phyloP scores from a whole-genome alignment of 1,139 yeast genomes.

The Hyphopichia burtonii region DNA sequence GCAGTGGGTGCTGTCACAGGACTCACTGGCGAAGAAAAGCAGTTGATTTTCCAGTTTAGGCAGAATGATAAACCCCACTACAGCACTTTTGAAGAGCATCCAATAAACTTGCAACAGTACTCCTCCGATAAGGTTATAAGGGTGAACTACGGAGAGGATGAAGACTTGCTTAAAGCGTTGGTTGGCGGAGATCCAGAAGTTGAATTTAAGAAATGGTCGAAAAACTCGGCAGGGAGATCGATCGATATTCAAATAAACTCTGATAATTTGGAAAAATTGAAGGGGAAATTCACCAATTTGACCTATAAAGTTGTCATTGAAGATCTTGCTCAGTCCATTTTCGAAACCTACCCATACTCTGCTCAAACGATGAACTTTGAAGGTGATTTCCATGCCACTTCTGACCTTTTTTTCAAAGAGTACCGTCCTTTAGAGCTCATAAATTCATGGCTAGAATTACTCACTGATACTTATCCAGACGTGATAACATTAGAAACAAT shows the following conservation, averaged over 20 bases:
- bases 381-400: slow-evolving; percentile 10
- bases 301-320: slow-evolving; percentile 42
- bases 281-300: slow-evolving; percentile 17
- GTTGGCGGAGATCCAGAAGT: slow-evolving; percentile 10
- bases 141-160: slow-evolving; percentile 18
- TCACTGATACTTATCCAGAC: slow-evolving; percentile 56
- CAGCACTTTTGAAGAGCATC: slow-evolving; percentile 27
- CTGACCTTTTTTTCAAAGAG: slow-evolving; percentile 62
- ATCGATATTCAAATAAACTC: slow-evolving; percentile 37
- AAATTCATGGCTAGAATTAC: slow-evolving; percentile 65
- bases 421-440: slow-evolving; percentile 71
- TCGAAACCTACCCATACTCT: slow-evolving; percentile 51
- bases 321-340: slow-evolving; percentile 56
- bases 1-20: not conserved
- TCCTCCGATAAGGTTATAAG: slow-evolving; percentile 53
- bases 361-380: not conserved
- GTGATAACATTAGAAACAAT: slow-evolving; percentile 59
- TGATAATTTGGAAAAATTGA: slow-evolving; percentile 20
- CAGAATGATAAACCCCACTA: slow-evolving; percentile 16
- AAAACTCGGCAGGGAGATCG: slow-evolving; percentile 18
- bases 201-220: slow-evolving; percentile 32
- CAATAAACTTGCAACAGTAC: slow-evolving; percentile 52
- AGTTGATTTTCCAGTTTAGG: not conserved
- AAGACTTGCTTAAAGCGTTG: slow-evolving; percentile 20
- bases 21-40: not conserved